Base-by-base conservation (phyloP, 371 early-diverging fungal species). In the Mucor circinelloides region DNA sequence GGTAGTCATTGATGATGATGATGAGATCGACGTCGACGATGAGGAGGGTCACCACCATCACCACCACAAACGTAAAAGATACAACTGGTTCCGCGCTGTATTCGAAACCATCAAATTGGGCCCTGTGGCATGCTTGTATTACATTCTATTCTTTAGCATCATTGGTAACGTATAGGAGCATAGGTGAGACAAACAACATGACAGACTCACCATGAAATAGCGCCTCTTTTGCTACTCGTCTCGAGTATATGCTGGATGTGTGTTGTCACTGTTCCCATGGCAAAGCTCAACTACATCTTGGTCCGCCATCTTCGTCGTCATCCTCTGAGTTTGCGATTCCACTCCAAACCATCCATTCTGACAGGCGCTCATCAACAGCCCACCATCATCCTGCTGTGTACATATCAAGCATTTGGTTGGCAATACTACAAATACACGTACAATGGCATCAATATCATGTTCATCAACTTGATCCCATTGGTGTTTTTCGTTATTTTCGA, bases 371-470 rank as follows among this genome's bases (percentile, higher is more conserved):
- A 70, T 27, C 72, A 76, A n/a, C 78, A 81, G 23, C 80, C 83
- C 1, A 82, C 85, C 19, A 78, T 84, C 63, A 89, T 93, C 44
- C 71, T 94, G 25, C 78, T 94, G 38, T 94, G 93, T 74, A 91
- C 92, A 0, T 90, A 89, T 70, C 85, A 91, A 30, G 94, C 93
- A 0, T 81, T 91, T 52, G 95, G 95, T 15, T 79, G 89, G 68
- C 89, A 90, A 73, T 95, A 95, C 79, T 93, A 92, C 87, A 94
- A 94, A 80, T 97, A 95, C 78, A 97, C 98, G 25, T 87, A 93
- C 48, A 95, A 96, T 66, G 99, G 98, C 21, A 91, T 96, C 83
- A 98, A 97, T 80, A 95, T 98, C 62, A 89, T 97, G 65, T 92
- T 98, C 69, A 93, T 97, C 84, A 97, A 98, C 79, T 76, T 97